Evolutionary conservation across 371 early-diverging fungal genomes (phyloP), one percentile per base, ranked within the genome.

Genomic region (Saksenaea oblongispora): DNA sequence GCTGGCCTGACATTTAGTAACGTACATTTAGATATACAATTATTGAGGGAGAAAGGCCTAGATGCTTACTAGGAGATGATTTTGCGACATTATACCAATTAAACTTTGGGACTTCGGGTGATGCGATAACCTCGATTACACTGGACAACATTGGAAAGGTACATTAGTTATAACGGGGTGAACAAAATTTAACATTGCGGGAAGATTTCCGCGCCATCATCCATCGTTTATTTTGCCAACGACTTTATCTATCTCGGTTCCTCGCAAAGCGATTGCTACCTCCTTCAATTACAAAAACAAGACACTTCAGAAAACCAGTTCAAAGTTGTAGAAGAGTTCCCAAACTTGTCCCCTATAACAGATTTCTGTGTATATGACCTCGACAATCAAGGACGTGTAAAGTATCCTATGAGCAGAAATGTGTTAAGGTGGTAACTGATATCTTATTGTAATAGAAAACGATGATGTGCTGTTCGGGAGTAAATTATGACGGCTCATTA

Each of bases 381-480:
- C n/a, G 92, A 92, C 51, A 86, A 88, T 65, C 85, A 91, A 69
- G 90, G 89, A 37, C 85, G 87, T 79, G 89, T 87, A 75, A 47
- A 68, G 56, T n/a, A 8, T n/a, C 13, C 8, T 26, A n/a, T 55
- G 35, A 34, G 47, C 10, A 7, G 4, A 31, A 31, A 31, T 7
- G 31, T 55, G 24, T 17, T n/a, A n/a, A 13, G 26, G 17, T 36
- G 5, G 18, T 31, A 39, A 15, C 17, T 39, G 8, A 56, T 15
- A 41, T 8, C 17, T 9, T 37, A 4, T 34, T 4, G 15, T 13
- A 47, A 10, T 75, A 89, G 84, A 86, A 89, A 35, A 89, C 92
- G 47, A 80, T 96, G 51, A 90, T 97, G 1, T 89, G 95, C n/a
- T 95, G 95, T 66, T 90, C 93, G 5, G 96, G 97, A 0, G 82